phyloP scores from a whole-genome alignment of 805 yeast species.

The Candida chauliodis region DNA sequence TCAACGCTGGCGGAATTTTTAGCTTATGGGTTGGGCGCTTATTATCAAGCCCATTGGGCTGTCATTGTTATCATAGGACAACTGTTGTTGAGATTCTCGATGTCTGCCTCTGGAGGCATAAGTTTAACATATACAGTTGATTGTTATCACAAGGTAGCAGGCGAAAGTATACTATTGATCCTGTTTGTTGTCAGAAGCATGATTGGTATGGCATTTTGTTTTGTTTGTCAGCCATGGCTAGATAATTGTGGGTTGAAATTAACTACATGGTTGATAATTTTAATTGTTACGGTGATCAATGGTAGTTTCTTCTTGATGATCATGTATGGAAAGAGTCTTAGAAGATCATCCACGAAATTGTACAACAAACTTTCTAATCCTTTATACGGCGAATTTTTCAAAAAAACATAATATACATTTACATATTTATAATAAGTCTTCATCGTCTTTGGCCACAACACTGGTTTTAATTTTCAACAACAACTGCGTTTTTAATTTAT shows the following conservation, averaged over 20 bases:
- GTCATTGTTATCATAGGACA: slow-evolving; percentile 26
- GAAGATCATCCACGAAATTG: slow-evolving; percentile 11
- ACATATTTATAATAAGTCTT: slow-evolving; percentile 40
- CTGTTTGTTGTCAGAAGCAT: slow-evolving; percentile 31
- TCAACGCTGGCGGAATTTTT: slow-evolving; percentile 43
- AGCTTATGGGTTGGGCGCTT: slow-evolving; percentile 42
- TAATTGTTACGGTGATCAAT: slow-evolving; percentile 23
- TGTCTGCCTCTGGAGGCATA: slow-evolving; percentile 44
- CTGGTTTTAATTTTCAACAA: slow-evolving; percentile 76
- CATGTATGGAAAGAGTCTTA: slow-evolving; percentile 21
- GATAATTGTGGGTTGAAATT: slow-evolving; percentile 32
- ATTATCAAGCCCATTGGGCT: slow-evolving; percentile 24
- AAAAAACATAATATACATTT: slow-evolving; percentile 8
- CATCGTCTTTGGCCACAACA: slow-evolving; percentile 68
- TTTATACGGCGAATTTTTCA: background rate
- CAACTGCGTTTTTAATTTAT: slow-evolving; percentile 84
- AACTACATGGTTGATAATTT: slow-evolving; percentile 43
- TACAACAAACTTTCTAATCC: slow-evolving; percentile 12
- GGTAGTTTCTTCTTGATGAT: slow-evolving; percentile 19
- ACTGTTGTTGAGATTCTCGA: slow-evolving; percentile 26
- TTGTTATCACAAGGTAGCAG: slow-evolving; percentile 39
- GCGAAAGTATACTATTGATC: slow-evolving; percentile 39
- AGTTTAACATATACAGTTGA: slow-evolving; percentile 43
- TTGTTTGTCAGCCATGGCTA: slow-evolving; percentile 46
- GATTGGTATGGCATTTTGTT: slow-evolving; percentile 44